Evolutionary conservation across 805 yeast species (phyloP), one percentile per base, ranked within the genome.

Genomic region (Yarrowia porcina): DNA sequence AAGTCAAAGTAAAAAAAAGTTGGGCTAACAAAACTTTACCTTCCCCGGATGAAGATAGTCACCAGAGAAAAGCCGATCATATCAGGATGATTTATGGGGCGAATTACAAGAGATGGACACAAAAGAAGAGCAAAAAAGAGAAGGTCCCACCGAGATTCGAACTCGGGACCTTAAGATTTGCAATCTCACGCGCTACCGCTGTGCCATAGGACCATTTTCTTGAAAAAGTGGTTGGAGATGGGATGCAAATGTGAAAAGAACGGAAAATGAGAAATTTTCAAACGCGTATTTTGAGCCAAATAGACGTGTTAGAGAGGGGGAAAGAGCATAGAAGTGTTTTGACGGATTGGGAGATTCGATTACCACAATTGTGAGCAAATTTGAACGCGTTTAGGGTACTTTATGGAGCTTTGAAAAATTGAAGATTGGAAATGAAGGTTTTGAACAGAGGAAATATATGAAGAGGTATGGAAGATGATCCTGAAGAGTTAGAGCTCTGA

Each of bases 171-270:
- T 52, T 52, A 52, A 52, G 59, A 52, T 52, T 52, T 52, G 59
- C 59, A 52, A 52, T 52, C 59, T 52, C 59, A 52, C 59, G 59
- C 59, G 59, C 59, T 52, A 52, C 59, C 59, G 44, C 59, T 52
- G 59, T 36, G 59, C 59, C 59, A 52, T 52, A 52, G 59, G 59
- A 52, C 59, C 59, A 38, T 13, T 18, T 44, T 28, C 25, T 52
- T 52, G 32, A 25, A 33, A 18, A 18, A 1, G 10, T 30, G 2
- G 25, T 7, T 9, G 20, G 0, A 2, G 33, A 13, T 11, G n/a
- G 13, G 36, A 27, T 1, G 52, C 1, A 3, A 17, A 5, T 28
- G 25, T 28, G 52, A 45, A 28, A 18, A 45, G 4, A 13, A 35
- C 35, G 18, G 28, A 44, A 45, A n/a, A n/a, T n/a, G n/a, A n/a